phyloP scores from a whole-genome alignment of 2,329 filamentous ascomycete species.

The Diaporthe sp. region DNA sequence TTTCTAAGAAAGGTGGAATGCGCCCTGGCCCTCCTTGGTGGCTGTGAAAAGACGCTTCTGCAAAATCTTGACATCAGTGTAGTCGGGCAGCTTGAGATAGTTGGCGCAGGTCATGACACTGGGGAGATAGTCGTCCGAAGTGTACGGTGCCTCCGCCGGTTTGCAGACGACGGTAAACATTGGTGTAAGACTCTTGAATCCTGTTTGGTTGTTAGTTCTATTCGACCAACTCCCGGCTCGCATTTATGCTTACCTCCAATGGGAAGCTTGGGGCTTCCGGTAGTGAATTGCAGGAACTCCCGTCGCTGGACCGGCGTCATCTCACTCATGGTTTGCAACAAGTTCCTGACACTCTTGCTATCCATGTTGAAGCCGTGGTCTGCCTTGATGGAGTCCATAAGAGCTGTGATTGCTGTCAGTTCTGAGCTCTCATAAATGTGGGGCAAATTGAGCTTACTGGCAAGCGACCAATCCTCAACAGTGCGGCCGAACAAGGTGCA shows the following conservation, averaged over 20 bases:
- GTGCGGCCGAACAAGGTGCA: slow-evolving; percentile 94
- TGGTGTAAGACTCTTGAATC: slow-evolving; percentile 95
- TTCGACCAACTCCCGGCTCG: slow-evolving; percentile 8
- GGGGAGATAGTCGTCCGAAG: slow-evolving; percentile 96
- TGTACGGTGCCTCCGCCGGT: slow-evolving; percentile 94
- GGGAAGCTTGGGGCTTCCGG: slow-evolving; percentile 96
- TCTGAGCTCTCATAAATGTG: background rate
- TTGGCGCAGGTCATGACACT: slow-evolving; percentile 99
- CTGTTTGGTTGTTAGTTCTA: slow-evolving; percentile 62
- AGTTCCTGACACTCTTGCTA: slow-evolving; percentile 92
- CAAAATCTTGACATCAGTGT: slow-evolving; percentile 83
- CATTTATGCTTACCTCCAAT: slow-evolving; percentile 85
- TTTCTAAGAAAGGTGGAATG: slow-evolving; percentile 90
- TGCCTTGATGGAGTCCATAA: slow-evolving; percentile 98
- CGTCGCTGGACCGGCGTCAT: slow-evolving; percentile 81
- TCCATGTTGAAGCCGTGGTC: slow-evolving; percentile 99
- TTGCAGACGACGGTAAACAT: slow-evolving; percentile 99
- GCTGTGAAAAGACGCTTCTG: slow-evolving; percentile 85
- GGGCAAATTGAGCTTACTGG: slow-evolving; percentile 75
- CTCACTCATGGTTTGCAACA: slow-evolving; percentile 95
- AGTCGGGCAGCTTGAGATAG: slow-evolving; percentile 97
- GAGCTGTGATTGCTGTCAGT: slow-evolving; percentile 66
- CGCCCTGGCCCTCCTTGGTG: slow-evolving; percentile 95
- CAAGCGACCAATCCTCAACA: slow-evolving; percentile 97
- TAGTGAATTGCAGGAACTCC: slow-evolving; percentile 97